phyloP scores from a whole-genome alignment of 1,284 basidiomycete genomes.

The Rhodotorula sp. region DNA sequence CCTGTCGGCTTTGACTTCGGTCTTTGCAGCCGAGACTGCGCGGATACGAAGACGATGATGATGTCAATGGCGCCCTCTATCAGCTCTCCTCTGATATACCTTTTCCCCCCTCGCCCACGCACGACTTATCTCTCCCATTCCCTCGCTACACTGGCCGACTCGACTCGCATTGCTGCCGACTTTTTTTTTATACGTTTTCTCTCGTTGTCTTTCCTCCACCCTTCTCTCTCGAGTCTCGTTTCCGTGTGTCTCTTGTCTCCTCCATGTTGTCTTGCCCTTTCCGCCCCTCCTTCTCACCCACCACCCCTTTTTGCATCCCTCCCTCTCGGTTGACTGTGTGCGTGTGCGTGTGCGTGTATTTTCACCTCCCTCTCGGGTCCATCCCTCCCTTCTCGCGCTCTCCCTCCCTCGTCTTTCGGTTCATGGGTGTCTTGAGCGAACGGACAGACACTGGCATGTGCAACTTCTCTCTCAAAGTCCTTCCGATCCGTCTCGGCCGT shows the following conservation, averaged over 20 bases:
- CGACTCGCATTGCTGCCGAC: neutral
- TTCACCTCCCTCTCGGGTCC: neutral
- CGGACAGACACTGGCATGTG: neutral
- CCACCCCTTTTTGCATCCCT: conserved; percentile 1
- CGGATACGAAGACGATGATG: neutral
- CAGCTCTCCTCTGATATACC: neutral
- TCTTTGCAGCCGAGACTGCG: neutral
- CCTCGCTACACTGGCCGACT: neutral
- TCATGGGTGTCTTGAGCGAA: neutral
- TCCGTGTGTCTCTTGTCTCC: neutral
- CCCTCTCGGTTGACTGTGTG: neutral
- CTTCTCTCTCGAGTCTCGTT: neutral
- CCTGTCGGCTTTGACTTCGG: conserved; percentile 3
- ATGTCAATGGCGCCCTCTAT: too few species aligned
- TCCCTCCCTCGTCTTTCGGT: neutral
- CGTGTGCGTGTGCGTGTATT: neutral
- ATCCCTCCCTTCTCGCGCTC: neutral
- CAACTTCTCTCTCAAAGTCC: neutral
- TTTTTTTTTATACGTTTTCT: neutral
- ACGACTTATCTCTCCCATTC: neutral
- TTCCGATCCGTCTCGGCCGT: neutral
- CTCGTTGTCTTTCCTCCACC: conserved; percentile 10
- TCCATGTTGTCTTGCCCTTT: neutral
- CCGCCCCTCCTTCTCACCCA: neutral
- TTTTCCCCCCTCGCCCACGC: neutral